Base-by-base conservation (phyloP, 371 early-diverging fungal genomes). In the Racocetra persica region DNA sequence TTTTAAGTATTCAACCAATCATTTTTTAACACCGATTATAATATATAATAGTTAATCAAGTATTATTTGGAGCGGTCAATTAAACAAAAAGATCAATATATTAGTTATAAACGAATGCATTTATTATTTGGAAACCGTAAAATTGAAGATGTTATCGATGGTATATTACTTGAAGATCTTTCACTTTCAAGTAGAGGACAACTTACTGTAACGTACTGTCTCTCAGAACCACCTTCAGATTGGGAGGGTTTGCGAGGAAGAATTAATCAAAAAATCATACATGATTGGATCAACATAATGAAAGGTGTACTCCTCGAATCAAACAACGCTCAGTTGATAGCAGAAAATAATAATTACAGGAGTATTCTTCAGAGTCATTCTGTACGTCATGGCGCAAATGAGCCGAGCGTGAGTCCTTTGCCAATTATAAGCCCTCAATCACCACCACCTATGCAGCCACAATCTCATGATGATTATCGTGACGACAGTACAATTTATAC, bases 71-170 rank as follows among this genome's bases (percentile, higher is more conserved):
- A 28, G 32, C 66, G 32, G 51, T 51, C 51, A 8, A 66, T 66
- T 6, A 36, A 16, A 20, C 28, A 18, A 32, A 36, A 28, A 36
- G 4, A 4, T 0, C 26, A 32, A 26, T 36, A 69, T 38, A n/a
- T 22, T 45, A 49, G 4, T 38, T 16, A 32, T 11, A 32, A 28
- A 36, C 22, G 18, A 18, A 55, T 74, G 74, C 55, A 74, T 20
- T 74, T 74, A 36, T 22, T 74, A 57, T 74, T 55, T 59, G 74
- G 57, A 16, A 74, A 74, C 32, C 20, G 22, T 16, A 26, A 4
- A 7, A 59, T 74, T 18, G 74, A 55, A 55, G 74, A 74, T 38
- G 28, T 74, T 55, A 57, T 74, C 24, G 59, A 74, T 59, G 74
- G 74, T 74, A 32, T 57, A 41, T 28, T 26, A 57, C 38, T 74